Conservation (phyloP, 1,284 basidiomycete genomes). For the Ustilago tritici region DNA sequence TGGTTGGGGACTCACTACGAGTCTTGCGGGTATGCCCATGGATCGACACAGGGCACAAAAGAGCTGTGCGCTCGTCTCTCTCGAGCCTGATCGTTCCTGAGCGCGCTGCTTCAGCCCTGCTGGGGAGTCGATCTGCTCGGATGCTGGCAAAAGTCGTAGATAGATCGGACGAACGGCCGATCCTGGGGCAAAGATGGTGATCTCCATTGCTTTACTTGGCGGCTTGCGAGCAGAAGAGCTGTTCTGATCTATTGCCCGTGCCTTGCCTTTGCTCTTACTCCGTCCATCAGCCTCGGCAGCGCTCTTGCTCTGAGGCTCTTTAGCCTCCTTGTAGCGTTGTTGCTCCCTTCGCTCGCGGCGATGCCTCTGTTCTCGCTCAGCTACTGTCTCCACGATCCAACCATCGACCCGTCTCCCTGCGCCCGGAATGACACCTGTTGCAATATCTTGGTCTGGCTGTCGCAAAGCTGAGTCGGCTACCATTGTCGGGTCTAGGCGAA, state of each 20-base stretch:
- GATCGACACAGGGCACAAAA: slow-evolving; percentile 91
- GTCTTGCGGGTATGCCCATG: slow-evolving; percentile 85
- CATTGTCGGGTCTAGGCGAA: slow-evolving; percentile 57
- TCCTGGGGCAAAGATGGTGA: slow-evolving; percentile 69
- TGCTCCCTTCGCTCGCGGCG: slow-evolving; percentile 44
- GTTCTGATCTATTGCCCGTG: background rate
- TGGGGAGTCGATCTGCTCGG: slow-evolving; percentile 78
- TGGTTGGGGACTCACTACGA: slow-evolving; percentile 90
- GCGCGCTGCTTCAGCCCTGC: slow-evolving; percentile 92
- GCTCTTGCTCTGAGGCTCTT: slow-evolving; percentile 16
- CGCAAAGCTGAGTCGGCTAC: slow-evolving; percentile 61
- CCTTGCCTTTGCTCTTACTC: slow-evolving; percentile 33
- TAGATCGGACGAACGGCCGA: slow-evolving; percentile 56
- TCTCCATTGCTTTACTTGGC: slow-evolving; percentile 69
- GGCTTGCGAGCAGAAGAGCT: slow-evolving; percentile 20
- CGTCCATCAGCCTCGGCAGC: slow-evolving; percentile 16
- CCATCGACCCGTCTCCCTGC: slow-evolving; percentile 62
- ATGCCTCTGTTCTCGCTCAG: slow-evolving; percentile 60
- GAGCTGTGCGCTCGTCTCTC: slow-evolving; percentile 89
- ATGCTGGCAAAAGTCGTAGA: slow-evolving; percentile 72
- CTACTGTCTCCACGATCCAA: slow-evolving; percentile 63
- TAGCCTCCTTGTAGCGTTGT: slow-evolving; percentile 28
- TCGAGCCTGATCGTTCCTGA: slow-evolving; percentile 81
- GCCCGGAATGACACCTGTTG: slow-evolving; percentile 50
- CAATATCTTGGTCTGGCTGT: slow-evolving; percentile 62